Percentiles rank a stretch among this genome's conserved stretches.
Conservation (phyloP, 768 basidiomycete species). For the Arthromyces matolae region DNA sequence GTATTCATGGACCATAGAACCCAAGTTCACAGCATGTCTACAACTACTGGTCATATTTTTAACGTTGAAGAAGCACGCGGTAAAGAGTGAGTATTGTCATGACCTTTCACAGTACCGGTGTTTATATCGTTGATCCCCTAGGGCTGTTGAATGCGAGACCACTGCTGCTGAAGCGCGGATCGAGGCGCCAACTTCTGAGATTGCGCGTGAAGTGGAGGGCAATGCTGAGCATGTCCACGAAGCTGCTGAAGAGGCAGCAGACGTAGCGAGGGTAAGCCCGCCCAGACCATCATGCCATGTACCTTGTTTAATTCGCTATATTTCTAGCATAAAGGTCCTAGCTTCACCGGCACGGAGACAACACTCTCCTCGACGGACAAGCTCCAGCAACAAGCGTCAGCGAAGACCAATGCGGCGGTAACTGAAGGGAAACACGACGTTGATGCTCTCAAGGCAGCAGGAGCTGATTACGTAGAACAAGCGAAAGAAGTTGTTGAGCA, state of each 20-base stretch:
- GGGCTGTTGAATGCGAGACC: conserved; percentile 41
- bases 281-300: background rate
- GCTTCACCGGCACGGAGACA: conserved; percentile 23
- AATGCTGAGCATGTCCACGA: conserved; percentile 43
- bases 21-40: conserved; percentile 22
- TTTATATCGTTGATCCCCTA: conserved; percentile 5
- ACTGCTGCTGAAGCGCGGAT: conserved; percentile 52
- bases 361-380: conserved; percentile 33
- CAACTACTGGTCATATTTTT: conserved; percentile 27
- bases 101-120: background rate
- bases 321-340: conserved; percentile 29
- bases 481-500: conserved; percentile 45
- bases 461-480: conserved; percentile 50
- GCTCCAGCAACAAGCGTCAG: conserved; percentile 30
- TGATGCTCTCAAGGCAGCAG: conserved; percentile 40
- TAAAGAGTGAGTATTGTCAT: conserved; percentile 27
- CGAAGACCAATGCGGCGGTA: conserved; percentile 50
- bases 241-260: conserved; percentile 50
- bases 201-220: conserved; percentile 42
- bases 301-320: background rate
- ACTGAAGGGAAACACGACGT: conserved; percentile 53
- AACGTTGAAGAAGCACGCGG: conserved; percentile 34
- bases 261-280: conserved; percentile 44
- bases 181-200: conserved; percentile 38
- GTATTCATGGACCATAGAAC: too few relatives aligned